Percentiles rank a stretch among this genome's conserved stretches.
Evolutionary conservation across 73 alveolate genomes (phyloP).

Genomic region (Uronychia setigera): DNA sequence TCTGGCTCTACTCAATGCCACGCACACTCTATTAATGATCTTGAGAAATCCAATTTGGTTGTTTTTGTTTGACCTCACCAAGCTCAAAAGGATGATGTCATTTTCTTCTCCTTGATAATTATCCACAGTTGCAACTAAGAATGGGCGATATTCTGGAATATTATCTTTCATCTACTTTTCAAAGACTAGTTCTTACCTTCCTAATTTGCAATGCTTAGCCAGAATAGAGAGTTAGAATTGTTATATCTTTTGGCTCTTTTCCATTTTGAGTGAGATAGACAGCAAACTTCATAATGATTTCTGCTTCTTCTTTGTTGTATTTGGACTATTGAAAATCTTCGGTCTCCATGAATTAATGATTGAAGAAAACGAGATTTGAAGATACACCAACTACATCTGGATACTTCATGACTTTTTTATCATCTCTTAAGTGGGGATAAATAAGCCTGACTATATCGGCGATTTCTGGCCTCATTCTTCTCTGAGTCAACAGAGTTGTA

Average conservation of each 20-base stretch:
- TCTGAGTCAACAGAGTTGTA: conserved; percentile 67
- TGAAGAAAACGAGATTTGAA: conserved; percentile 69
- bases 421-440: conserved; percentile 71
- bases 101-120: conserved; percentile 95
- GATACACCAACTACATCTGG: conserved; percentile 67
- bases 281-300: conserved; percentile 65
- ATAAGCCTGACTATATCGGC: conserved; percentile 81
- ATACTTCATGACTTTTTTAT: conserved; percentile 33
- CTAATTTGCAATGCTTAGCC: conserved; percentile 69
- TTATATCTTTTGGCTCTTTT: conserved; percentile 62
- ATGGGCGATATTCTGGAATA: too few species aligned
- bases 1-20: conserved; percentile 92
- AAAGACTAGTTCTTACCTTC: conserved; percentile 16
- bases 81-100: conserved; percentile 81
- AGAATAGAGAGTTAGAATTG: conserved; percentile 80
- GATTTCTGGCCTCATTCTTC: conserved; percentile 89
- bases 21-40: conserved; percentile 85
- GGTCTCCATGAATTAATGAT: conserved; percentile 70
- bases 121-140: conserved; percentile 74
- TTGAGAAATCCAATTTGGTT: conserved; percentile 79
- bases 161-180: conserved; percentile 52
- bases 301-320: conserved; percentile 79
- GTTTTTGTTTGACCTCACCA: conserved; percentile 77
- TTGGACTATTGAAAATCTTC: conserved; percentile 69
- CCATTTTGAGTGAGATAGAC: conserved; percentile 65